Conservation (phyloP, 2,329 filamentous ascomycete species). For the Chaetothyriales sp. region DNA sequence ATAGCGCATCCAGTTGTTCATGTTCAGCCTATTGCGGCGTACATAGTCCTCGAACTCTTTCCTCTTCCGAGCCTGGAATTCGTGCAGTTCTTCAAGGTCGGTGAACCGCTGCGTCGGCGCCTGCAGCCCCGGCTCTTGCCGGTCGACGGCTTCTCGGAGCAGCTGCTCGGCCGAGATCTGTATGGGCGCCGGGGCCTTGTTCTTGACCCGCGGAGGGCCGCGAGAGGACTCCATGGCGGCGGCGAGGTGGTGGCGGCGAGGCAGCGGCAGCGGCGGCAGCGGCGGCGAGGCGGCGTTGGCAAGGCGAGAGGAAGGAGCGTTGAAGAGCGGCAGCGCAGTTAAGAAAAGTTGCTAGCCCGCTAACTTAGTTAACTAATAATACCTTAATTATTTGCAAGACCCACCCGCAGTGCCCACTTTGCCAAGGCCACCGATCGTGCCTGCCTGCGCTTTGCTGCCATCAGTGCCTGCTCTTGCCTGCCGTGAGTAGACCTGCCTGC, state of each 20-base stretch:
- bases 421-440: not conserved
- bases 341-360: too few relatives aligned
- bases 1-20: slow-evolving; percentile 99
- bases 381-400: not conserved
- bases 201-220: slow-evolving; percentile 92
- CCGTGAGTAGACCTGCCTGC: too few relatives aligned
- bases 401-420: not conserved
- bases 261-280: not conserved
- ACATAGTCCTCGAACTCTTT: slow-evolving; percentile 98
- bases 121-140: slow-evolving; percentile 77
- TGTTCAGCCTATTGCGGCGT: slow-evolving; percentile 80
- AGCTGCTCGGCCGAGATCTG: slow-evolving; percentile 96
- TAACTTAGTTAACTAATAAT: not conserved
- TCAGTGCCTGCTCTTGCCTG: too few relatives aligned
- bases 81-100: slow-evolving; percentile 93
- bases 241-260: not conserved
- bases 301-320: too few relatives aligned
- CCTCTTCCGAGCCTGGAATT: slow-evolving; percentile 88
- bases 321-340: too few relatives aligned
- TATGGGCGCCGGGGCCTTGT: slow-evolving; percentile 83
- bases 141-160: slow-evolving; percentile 89
- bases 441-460: not conserved
- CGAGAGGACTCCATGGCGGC: slow-evolving; percentile 71
- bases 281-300: not conserved
- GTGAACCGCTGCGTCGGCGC: slow-evolving; percentile 89